Percentiles rank a stretch among this genome's conserved stretches.
Conservation (phyloP, 441 rosid genomes). For the Bruguiera hainesii region DNA sequence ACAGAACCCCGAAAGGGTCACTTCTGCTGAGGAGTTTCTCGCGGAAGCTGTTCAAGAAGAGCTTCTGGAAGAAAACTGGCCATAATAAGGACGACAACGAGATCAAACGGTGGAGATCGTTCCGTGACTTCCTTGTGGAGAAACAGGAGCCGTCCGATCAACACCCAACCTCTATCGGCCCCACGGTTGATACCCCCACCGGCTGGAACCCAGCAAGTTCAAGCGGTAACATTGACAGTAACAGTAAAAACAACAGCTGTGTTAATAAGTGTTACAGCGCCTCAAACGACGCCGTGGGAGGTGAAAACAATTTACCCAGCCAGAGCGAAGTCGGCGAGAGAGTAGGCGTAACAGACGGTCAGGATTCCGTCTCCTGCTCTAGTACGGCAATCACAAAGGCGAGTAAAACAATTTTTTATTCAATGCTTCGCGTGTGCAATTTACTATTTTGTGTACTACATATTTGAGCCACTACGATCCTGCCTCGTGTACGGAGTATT, state of each 20-base stretch:
- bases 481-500: slow-evolving; percentile 18
- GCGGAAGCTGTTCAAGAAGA: slow-evolving; percentile 35
- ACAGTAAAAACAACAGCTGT: slow-evolving; percentile 31
- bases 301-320: slow-evolving; percentile 13
- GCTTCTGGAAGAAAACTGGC: slow-evolving; percentile 36
- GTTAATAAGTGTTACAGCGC: slow-evolving; percentile 15
- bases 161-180: slow-evolving; percentile 5
- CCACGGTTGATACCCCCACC: slow-evolving; percentile 11
- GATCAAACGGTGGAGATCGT: slow-evolving; percentile 33
- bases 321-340: slow-evolving; percentile 27
- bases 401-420: slow-evolving; percentile 7
- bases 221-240: slow-evolving; percentile 19
- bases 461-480: slow-evolving; percentile 29
- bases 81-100: slow-evolving; percentile 20
- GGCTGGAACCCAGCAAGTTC: slow-evolving; percentile 27
- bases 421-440: slow-evolving; percentile 14
- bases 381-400: slow-evolving; percentile 31
- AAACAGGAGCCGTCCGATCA: slow-evolving; percentile 35
- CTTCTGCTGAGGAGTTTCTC: slow-evolving; percentile 43
- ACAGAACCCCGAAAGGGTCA: slow-evolving; percentile 11
- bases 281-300: slow-evolving; percentile 21
- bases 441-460: too few species aligned
- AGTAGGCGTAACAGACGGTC: slow-evolving; percentile 44
- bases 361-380: slow-evolving; percentile 26
- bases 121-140: slow-evolving; percentile 36